A percentile compares a stretch with the other conserved stretches of the same genome.
Evolutionary conservation across 331 rosid genomes (phyloP).

Genomic region (Pyracantha coccinea): DNA sequence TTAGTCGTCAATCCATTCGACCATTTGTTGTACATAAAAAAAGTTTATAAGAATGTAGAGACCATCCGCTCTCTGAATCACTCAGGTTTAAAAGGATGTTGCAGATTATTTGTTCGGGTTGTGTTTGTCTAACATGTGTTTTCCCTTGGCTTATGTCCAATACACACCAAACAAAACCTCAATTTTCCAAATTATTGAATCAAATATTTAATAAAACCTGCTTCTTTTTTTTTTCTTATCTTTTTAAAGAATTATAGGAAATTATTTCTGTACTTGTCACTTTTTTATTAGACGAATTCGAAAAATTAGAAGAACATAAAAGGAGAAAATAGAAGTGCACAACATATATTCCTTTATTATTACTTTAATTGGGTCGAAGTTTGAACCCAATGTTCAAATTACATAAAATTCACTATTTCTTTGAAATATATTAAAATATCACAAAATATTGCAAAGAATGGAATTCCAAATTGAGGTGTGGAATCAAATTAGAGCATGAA

Average conservation of each 20-base stretch:
- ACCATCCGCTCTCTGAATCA: neutral
- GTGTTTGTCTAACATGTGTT: neutral
- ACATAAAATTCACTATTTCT: constrained; percentile 2
- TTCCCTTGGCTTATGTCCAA: neutral
- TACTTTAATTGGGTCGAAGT: neutral
- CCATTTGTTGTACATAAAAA: too few species aligned
- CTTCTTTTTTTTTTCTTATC: too few species aligned
- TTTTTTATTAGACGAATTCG: neutral
- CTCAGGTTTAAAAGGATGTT: neutral
- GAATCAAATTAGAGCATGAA: constrained; percentile 5
- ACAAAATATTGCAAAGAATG: constrained; percentile 8
- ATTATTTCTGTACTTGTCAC: neutral
- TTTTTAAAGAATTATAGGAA: neutral
- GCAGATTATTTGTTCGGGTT: neutral
- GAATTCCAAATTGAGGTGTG: neutral
- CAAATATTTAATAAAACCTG: neutral
- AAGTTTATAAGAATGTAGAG: too few species aligned
- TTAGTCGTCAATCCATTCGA: too few species aligned
- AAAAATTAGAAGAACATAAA: too few species aligned
- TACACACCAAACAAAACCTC: neutral
- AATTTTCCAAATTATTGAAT: neutral
- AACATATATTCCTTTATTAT: neutral
- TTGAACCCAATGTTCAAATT: neutral
- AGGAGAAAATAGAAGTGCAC: neutral
- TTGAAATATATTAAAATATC: constrained; percentile 13